Percentiles rank a stretch among this genome's conserved stretches.
phyloP scores from a whole-genome alignment of 495 filamentous ascomycete genomes.

The Cercophora newfieldiana region DNA sequence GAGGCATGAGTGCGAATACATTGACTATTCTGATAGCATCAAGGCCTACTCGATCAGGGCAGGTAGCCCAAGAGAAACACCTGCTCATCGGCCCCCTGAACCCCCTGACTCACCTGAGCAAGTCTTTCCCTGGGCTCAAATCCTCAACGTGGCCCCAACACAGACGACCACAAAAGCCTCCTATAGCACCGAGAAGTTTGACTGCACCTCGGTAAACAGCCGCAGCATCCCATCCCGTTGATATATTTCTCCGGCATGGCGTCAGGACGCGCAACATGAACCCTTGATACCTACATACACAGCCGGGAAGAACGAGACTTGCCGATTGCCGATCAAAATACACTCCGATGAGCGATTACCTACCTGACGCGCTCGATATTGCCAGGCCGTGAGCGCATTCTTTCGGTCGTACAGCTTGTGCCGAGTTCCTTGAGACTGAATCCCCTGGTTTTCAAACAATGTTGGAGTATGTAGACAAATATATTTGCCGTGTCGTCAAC shows the following conservation, averaged over 20 bases:
- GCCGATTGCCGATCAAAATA: background rate
- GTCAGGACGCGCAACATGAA: background rate
- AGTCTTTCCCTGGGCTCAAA: too few species aligned
- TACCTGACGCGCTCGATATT: background rate
- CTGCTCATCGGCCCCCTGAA: too few species aligned
- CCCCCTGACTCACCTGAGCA: too few species aligned
- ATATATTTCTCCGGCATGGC: slow-evolving; percentile 6
- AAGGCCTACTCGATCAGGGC: too few species aligned
- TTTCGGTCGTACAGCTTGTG: background rate
- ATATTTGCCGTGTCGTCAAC: background rate
- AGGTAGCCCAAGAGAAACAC: too few species aligned
- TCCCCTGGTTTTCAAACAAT: background rate
- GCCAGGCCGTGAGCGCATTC: background rate
- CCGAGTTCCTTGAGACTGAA: background rate
- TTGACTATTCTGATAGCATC: too few species aligned
- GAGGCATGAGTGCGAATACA: too few species aligned
- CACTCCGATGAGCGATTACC: background rate
- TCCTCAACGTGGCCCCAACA: background rate
- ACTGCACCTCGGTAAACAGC: too few species aligned
- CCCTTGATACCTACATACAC: background rate
- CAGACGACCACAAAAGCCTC: background rate
- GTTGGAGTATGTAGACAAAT: background rate
- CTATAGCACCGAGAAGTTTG: too few species aligned
- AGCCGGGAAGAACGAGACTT: background rate
- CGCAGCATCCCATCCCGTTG: background rate